phyloP scores from a whole-genome alignment of 768 basidiomycete species.

The Panaeolus cyanescens region DNA sequence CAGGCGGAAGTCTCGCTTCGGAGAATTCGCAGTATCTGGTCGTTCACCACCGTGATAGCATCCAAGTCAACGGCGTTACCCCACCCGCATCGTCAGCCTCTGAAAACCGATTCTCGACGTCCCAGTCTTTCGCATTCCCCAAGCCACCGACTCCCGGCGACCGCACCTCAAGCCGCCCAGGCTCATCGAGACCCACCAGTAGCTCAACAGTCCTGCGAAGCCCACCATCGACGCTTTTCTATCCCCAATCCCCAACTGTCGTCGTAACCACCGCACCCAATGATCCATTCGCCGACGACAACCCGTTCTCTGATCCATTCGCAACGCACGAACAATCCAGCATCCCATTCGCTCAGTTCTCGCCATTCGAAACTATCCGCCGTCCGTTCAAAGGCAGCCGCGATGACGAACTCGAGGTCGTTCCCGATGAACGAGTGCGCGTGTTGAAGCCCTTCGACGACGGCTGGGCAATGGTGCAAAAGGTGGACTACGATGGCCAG shows the following conservation, averaged over 20 bases:
- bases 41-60: constrained; percentile 25
- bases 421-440: constrained; percentile 51
- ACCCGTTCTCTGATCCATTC: constrained; percentile 26
- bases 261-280: constrained; percentile 24
- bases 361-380: constrained; percentile 48
- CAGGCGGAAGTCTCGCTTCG: constrained; percentile 42
- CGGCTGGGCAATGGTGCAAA: constrained; percentile 70
- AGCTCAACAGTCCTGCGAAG: constrained; percentile 1
- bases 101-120: constrained; percentile 51
- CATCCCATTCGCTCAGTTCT: constrained; percentile 25
- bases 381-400: constrained; percentile 59
- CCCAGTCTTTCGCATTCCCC: constrained; percentile 71
- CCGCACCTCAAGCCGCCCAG: constrained; percentile 5
- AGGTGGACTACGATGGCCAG: constrained; percentile 25
- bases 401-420: constrained; percentile 60
- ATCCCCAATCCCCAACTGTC: constrained; percentile 27
- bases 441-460: constrained; percentile 63
- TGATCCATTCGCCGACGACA: constrained; percentile 21
- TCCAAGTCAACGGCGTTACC: constrained; percentile 33
- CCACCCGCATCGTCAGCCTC: constrained; percentile 38
- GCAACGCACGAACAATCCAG: constrained; percentile 7
- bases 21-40: constrained; percentile 41
- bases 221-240: constrained; percentile 13
- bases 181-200: constrained; percentile 3
- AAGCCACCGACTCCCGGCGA: constrained; percentile 41